Conservation (phyloP, 768 basidiomycete genomes). For the Mycena crocata region DNA sequence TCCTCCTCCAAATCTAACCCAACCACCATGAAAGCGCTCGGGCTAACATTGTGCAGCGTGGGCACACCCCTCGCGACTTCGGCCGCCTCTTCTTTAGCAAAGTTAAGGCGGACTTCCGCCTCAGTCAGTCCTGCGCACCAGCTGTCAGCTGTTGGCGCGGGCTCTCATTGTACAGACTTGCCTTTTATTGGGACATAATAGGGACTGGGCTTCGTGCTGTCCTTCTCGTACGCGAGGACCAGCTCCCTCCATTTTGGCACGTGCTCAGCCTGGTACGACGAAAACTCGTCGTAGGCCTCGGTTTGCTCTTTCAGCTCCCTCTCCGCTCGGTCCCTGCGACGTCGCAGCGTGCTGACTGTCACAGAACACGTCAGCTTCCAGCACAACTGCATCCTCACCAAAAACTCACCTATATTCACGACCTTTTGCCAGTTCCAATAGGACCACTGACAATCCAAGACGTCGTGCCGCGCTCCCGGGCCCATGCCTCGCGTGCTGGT, state of each 20-base stretch:
- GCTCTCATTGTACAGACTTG: too few species aligned
- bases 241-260: too few species aligned
- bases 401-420: slow-evolving; percentile 37
- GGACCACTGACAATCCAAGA: slow-evolving; percentile 40
- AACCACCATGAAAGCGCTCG: neutral
- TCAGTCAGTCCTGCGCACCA: too few species aligned
- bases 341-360: too few species aligned
- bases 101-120: too few species aligned
- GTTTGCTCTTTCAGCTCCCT: neutral
- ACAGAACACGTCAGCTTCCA: neutral
- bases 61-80: neutral
- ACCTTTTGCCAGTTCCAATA: slow-evolving; percentile 44
- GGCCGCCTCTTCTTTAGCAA: neutral
- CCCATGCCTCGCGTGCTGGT: slow-evolving; percentile 51
- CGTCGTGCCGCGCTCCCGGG: slow-evolving; percentile 40
- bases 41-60: neutral
- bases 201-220: too few species aligned
- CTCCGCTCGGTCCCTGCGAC: neutral
- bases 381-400: slow-evolving; percentile 17
- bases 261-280: too few species aligned
- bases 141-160: too few species aligned
- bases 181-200: too few species aligned
- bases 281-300: neutral
- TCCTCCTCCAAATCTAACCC: slow-evolving; percentile 9
- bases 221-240: too few species aligned